Conservation (phyloP, 179 eudicot genomes). For the Amaranthus tricolor region DNA sequence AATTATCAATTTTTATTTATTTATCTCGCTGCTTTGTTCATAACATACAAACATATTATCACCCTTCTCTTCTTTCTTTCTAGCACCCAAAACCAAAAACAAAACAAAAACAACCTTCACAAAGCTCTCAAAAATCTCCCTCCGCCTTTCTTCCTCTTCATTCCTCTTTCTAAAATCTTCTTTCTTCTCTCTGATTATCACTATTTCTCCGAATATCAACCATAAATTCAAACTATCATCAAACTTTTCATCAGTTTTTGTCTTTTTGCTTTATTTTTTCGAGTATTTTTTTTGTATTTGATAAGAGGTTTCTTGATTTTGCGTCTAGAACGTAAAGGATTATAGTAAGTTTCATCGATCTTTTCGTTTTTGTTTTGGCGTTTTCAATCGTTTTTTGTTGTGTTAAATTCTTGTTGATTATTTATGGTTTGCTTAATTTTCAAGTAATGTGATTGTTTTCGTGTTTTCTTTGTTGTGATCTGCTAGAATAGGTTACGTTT, state of each 20-base stretch:
- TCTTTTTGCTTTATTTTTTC: background rate
- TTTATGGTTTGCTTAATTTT: constrained; percentile 33
- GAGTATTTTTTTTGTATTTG: background rate
- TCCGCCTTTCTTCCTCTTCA: background rate
- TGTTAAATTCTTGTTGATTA: constrained; percentile 5
- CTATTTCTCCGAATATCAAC: background rate
- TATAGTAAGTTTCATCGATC: constrained; percentile 23
- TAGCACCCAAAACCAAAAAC: too few relatives aligned
- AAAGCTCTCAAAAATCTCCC: constrained; percentile 18
- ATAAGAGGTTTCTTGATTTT: constrained; percentile 6
- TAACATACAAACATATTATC: constrained; percentile 23
- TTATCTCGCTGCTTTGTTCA: background rate
- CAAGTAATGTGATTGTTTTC: constrained; percentile 21
- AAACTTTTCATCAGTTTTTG: background rate
- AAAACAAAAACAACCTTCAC: constrained; percentile 9
- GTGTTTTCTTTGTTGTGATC: constrained; percentile 21
- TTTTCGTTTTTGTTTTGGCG: background rate
- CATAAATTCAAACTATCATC: constrained; percentile 11
- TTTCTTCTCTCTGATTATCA: background rate
- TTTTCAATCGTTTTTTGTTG: background rate
- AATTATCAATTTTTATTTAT: background rate
- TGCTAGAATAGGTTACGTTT: background rate
- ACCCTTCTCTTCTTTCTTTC: background rate
- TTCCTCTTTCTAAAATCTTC: constrained; percentile 1
- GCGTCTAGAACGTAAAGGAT: background rate